A percentile compares a stretch with the other conserved stretches of the same genome.
phyloP scores from a whole-genome alignment of 495 filamentous ascomycete species.

The Penicillium fimorum region DNA sequence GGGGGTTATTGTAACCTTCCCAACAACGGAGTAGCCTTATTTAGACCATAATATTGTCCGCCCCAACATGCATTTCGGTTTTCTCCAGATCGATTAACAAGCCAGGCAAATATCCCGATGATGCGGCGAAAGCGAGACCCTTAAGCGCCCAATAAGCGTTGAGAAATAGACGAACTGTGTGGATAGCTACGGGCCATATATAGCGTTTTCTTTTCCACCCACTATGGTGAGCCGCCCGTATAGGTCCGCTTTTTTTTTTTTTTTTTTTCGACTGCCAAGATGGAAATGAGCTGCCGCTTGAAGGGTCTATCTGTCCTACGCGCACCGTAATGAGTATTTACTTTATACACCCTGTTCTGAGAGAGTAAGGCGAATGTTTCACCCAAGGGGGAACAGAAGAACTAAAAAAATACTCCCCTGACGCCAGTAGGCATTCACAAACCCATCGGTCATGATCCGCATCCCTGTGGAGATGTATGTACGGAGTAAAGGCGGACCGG shows the following conservation, averaged over 20 bases:
- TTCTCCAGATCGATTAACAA: constrained; percentile 22
- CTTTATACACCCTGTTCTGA: neutral
- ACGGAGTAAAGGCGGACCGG: neutral
- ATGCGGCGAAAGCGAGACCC: constrained; percentile 15
- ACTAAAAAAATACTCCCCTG: neutral
- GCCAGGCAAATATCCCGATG: constrained; percentile 18
- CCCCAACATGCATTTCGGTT: neutral
- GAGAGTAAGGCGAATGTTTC: neutral
- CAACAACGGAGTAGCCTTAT: constrained; percentile 8
- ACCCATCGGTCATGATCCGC: neutral
- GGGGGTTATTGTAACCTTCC: neutral
- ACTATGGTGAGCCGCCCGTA: constrained; percentile 8
- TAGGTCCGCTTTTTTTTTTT: constrained; percentile 9
- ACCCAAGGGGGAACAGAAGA: neutral
- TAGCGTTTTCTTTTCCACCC: constrained; percentile 15
- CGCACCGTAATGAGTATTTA: neutral
- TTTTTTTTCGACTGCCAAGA: neutral
- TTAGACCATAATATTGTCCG: constrained; percentile 1
- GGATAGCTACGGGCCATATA: constrained; percentile 25
- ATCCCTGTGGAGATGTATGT: neutral
- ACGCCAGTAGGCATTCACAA: neutral
- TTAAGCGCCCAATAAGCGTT: constrained; percentile 15
- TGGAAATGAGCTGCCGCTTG: neutral
- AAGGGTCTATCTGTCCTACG: neutral
- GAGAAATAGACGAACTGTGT: constrained; percentile 23